A percentile compares a stretch with the other conserved stretches of the same genome.
Evolutionary conservation across 345 rosid genomes (phyloP).

Genomic region (Bruguiera parviflora): DNA sequence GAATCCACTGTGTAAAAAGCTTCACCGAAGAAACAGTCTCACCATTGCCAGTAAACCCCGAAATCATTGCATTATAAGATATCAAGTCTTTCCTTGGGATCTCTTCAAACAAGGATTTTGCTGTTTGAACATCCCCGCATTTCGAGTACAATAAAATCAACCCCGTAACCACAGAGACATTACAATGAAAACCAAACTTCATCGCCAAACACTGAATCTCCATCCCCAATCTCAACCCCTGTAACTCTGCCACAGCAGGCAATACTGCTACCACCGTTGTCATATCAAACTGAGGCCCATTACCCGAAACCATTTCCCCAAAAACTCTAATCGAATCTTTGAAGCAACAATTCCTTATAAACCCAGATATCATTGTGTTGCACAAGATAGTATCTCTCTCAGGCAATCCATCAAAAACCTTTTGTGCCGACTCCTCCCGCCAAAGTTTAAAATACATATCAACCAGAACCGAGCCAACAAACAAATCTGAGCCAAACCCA

Average conservation of each 20-base stretch:
- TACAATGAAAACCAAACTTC: conserved; percentile 49
- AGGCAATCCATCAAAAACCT: conserved; percentile 63
- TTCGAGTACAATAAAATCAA: conserved; percentile 60
- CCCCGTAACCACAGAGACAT: conserved; percentile 57
- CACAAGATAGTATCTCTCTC: conserved; percentile 60
- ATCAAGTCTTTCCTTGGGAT: conserved; percentile 56
- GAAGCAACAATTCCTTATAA: conserved; percentile 41
- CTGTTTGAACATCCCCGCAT: conserved; percentile 44
- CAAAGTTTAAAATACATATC: conserved; percentile 52
- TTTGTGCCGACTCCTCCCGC: conserved; percentile 31
- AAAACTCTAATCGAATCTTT: conserved; percentile 50
- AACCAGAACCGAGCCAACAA: conserved; percentile 56
- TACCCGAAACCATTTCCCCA: conserved; percentile 40
- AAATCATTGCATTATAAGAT: conserved; percentile 76
- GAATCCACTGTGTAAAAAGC: conserved; percentile 49
- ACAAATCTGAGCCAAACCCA: conserved; percentile 56
- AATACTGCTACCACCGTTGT: conserved; percentile 55
- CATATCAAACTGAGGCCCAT: conserved; percentile 37
- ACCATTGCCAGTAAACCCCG: conserved; percentile 58
- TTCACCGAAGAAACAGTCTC: conserved; percentile 45
- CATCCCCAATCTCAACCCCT: conserved; percentile 53
- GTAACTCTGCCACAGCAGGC: conserved; percentile 74
- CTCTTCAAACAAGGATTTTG: conserved; percentile 44
- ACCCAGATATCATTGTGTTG: conserved; percentile 66
- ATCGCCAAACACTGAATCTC: conserved; percentile 54